Conservation (phyloP, 345 rosid species). For the Eucalyptus rudis region DNA sequence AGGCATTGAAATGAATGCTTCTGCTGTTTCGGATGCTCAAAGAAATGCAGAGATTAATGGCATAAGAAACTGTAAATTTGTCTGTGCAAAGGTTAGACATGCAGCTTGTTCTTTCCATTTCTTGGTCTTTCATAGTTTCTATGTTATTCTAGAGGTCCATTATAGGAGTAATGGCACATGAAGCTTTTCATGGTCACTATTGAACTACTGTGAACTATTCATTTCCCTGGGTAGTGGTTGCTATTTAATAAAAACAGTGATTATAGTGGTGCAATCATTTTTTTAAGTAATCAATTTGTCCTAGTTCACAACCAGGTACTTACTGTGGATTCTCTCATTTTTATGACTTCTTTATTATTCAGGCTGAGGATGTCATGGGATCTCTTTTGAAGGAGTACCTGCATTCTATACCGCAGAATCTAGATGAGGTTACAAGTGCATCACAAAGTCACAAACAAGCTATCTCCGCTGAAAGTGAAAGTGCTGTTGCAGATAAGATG, state of each 20-base stretch:
- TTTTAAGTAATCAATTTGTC: background rate
- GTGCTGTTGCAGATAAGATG: background rate
- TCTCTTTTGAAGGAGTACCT: conserved; percentile 69
- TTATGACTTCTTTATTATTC: background rate
- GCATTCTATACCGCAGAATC: conserved; percentile 17
- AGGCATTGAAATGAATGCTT: conserved; percentile 96
- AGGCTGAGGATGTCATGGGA: conserved; percentile 94
- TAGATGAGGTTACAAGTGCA: conserved; percentile 11
- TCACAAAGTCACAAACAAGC: conserved; percentile 11
- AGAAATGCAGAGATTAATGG: conserved; percentile 83
- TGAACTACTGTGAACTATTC: background rate
- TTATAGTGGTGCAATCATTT: background rate
- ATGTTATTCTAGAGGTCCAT: background rate
- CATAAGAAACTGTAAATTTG: conserved; percentile 78
- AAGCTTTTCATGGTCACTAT: background rate
- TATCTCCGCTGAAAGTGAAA: conserved; percentile 17
- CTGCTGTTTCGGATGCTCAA: conserved; percentile 89
- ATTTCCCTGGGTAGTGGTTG: background rate
- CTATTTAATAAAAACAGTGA: background rate
- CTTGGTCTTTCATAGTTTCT: background rate
- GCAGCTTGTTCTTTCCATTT: background rate
- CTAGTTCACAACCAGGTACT: background rate
- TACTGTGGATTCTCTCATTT: background rate
- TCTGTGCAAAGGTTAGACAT: conserved; percentile 68
- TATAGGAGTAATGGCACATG: background rate